Evolutionary conservation across 108 stramenopile genomes (phyloP), one percentile per base, ranked within the genome.

Genomic region (Epithemia pelagica): DNA sequence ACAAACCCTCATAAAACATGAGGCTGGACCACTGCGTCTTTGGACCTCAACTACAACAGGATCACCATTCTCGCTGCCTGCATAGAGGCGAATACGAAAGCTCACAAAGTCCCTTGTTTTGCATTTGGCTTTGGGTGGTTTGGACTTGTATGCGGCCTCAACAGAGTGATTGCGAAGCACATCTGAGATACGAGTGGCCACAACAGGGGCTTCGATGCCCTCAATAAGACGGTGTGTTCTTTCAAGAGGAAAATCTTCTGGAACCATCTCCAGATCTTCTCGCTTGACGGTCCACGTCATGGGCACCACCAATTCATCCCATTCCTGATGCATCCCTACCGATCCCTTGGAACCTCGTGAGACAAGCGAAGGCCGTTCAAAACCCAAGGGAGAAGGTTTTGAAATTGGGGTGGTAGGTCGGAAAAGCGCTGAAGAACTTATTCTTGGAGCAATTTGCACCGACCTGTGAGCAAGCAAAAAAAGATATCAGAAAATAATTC

Each of bases 11-110:
- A 88, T 82, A 58, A 91, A 91, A 66, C 77, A 75, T 19, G 78
- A 52, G 24, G 73, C 65, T 21, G 85, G 72, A 1, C 89, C 89
- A 61, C 67, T 76, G 51, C 87, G 53, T 53, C 85, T 67, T 57
- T 91, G 89, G 1, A 91, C 68, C 65, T 91, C 89, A 23, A 88
- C 85, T 54, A 86, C 72, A 27, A 85, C 78, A 30, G 78, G 75
- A 26, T 72, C 54, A 10, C 72, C 78, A 27, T 68, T 74, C 29
- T 73, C 79, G 19, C 74, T 75, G 1, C 71, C 76, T 24, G 82
- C 75, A 72, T 73, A 91, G 15, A 91, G 74, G 18, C 85, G 74
- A 55, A 91, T 74, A 25, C 77, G 79, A 59, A 91, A 91, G 59
- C 76, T 78, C 56, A 86, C 83, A 65, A 72, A 84, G 58, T 86